Evolutionary conservation across 345 rosid genomes (phyloP).

Genomic region (Syzygium grande): DNA sequence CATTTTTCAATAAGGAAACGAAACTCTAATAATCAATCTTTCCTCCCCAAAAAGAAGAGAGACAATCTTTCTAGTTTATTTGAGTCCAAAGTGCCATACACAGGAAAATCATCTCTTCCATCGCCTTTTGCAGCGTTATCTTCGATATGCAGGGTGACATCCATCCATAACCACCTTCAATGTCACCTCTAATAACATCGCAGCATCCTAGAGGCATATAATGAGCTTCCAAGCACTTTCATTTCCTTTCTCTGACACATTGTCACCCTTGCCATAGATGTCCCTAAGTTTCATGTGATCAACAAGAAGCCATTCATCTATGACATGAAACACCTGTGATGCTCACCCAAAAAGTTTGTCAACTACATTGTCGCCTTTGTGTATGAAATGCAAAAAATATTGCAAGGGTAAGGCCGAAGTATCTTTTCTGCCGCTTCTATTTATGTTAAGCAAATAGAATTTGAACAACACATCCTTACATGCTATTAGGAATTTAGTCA

Average conservation of each 20-base stretch:
- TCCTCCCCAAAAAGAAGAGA: too few species aligned
- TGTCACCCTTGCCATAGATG: neutral
- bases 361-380: neutral
- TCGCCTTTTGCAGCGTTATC: too few species aligned
- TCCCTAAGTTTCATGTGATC: neutral
- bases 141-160: too few species aligned
- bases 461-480: too few species aligned
- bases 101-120: too few species aligned
- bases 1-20: too few species aligned
- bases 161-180: too few species aligned
- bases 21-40: too few species aligned
- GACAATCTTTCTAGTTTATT: too few species aligned
- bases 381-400: neutral
- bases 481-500: neutral
- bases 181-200: too few species aligned
- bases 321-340: neutral
- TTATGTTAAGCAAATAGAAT: neutral
- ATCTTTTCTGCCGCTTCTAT: neutral
- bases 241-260: neutral
- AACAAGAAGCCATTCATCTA: neutral
- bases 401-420: accelerated
- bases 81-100: too few species aligned
- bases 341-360: neutral
- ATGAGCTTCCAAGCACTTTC: neutral
- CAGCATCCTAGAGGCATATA: neutral